Base-by-base conservation (phyloP, 2,329 filamentous ascomycete genomes). In the Plectosphaerella cucumerina region DNA sequence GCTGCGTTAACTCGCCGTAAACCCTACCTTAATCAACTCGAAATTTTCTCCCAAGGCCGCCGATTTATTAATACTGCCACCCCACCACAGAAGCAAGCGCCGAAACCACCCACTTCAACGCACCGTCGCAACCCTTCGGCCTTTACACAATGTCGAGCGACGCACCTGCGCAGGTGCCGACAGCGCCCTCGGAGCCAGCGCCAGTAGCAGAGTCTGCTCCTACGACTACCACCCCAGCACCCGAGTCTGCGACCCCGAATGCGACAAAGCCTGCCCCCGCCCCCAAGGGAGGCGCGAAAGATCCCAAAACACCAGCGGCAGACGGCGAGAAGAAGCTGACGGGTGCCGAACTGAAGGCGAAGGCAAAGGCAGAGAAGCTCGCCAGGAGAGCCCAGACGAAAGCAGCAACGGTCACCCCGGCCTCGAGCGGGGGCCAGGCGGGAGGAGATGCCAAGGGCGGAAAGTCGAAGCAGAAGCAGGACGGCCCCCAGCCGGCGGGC, bases 331-430 rank as follows among this genome's bases (percentile, higher is more conserved):
- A 74, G 60, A 88, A 89, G 66, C 73, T 89, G 31, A 84, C 87
- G 2, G 80, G 80, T 34, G 90, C 90, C 18, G 88, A 96, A 69
- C 66, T 96, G 62, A 97, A 97, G 72, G 93, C 92, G 62, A 85
- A 84, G 66, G 87, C 87, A 55, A 93, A 96, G 68, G 92, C 90
- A 31, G 93, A 97, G 67, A 97, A 97, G 73, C 87, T 89, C 48
- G 91, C 91, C 44, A 80, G 90, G 54, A 81, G 93, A 72, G 90
- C 88, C 46, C 85, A 85, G 63, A 82, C 78, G 61, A 90, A 86
- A 65, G 74, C 75, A 26, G 74, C 77, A 4, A n/a, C 79, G 80
- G 55, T 65, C 65, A 26, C 70, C 74, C 2, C 70, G 69, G 51
- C 66, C 67, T 18, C 71, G 71, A 11, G 63, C 69, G 56, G 58